These are phyloP conservation scores for Ganoderma resinaceum DNA, from an alignment of 1,284 basidiomycete species.

Conservation along the genomic window DNA sequence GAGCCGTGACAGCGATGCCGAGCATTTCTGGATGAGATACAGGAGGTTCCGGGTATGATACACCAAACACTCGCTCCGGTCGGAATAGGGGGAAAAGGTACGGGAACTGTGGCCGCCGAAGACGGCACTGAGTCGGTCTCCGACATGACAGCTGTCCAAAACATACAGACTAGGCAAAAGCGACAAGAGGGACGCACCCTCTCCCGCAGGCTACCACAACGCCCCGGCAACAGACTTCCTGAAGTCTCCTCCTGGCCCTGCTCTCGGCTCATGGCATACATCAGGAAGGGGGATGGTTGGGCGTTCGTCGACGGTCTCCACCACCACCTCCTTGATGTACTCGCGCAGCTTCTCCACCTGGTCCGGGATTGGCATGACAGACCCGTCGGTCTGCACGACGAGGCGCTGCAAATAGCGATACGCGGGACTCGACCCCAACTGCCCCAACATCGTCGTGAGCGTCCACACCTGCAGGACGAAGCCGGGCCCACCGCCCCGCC, in stretches of 20 bases:
- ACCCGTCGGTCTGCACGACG: neutral
- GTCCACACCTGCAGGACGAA: neutral
- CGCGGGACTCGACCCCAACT: neutral
- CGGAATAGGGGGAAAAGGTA: neutral
- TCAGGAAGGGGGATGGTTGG: neutral
- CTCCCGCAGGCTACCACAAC: neutral
- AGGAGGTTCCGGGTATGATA: neutral
- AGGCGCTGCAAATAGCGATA: neutral
- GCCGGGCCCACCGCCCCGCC: neutral
- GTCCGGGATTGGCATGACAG: neutral
- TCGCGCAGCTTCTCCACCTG: slow-evolving; percentile 3
- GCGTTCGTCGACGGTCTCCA: slow-evolving; percentile 1
- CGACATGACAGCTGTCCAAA: neutral
- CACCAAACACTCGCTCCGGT: neutral
- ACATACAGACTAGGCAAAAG: neutral
- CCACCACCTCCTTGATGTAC: slow-evolving; percentile 1
- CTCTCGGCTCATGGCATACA: neutral
- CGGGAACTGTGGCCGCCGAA: neutral
- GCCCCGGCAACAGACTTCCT: neutral
- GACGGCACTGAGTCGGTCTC: neutral
- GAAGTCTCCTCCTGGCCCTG: neutral
- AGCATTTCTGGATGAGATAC: neutral
- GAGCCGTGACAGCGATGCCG: neutral
- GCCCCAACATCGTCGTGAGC: neutral
- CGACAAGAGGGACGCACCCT: neutral